phyloP scores from a whole-genome alignment of 345 rosid species.

The Sapria himalayana region DNA sequence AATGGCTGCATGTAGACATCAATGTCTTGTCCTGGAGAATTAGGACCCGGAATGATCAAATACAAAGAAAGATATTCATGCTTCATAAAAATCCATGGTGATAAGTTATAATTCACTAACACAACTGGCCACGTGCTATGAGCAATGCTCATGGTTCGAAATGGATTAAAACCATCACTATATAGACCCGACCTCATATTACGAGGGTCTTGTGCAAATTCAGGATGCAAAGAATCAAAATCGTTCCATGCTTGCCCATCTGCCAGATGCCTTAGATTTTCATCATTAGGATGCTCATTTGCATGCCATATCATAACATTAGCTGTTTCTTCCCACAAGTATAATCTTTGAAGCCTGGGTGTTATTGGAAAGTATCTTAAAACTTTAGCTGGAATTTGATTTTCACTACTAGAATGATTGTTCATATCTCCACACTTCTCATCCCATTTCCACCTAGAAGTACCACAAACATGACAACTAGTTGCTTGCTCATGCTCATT shows the following conservation, averaged over 20 bases:
- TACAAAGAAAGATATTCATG: not conserved
- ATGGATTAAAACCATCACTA: constrained; percentile 3
- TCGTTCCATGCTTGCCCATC: constrained; percentile 1
- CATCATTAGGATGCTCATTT: not conserved
- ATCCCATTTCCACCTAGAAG: no score
- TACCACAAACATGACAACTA: no score
- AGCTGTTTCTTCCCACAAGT: constrained; percentile 1
- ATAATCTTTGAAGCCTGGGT: not conserved
- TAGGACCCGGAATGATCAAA: not conserved
- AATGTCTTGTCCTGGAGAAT: not conserved
- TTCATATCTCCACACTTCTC: no score
- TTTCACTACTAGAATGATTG: no score
- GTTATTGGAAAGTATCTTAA: no score
- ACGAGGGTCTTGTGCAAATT: not conserved
- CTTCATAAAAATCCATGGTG: constrained; percentile 6
- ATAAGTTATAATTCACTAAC: constrained; percentile 4
- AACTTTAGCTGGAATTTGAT: no score
- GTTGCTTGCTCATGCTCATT: no score
- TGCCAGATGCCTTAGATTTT: not conserved
- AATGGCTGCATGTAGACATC: not conserved
- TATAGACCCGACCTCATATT: constrained; percentile 1
- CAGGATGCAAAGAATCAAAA: not conserved
- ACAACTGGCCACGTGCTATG: constrained; percentile 3
- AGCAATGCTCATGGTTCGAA: not conserved
- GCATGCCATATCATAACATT: not conserved